Base-by-base conservation (phyloP, 2,329 filamentous ascomycete genomes). In the Trichoderma simmonsii region DNA sequence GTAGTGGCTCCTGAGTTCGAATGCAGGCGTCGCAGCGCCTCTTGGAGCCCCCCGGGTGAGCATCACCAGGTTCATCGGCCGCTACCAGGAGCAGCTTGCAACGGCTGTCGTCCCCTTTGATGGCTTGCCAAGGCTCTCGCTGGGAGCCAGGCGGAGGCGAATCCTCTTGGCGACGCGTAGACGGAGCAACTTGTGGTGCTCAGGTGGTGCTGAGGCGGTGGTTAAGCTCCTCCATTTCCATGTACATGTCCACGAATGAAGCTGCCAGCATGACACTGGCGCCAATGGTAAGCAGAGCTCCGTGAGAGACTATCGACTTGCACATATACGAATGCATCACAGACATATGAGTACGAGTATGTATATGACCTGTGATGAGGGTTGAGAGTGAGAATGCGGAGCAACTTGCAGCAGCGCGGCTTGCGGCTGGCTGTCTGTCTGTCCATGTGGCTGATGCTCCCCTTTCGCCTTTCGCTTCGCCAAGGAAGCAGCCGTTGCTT, bases 91-190 rank as follows among this genome's bases (percentile, higher is more conserved):
- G 43, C 28, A 30, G 30, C 28, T 28, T 15, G 39, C 18, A 56
- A 56, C 48, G 48, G 68, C 30, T 51, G 48, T 59, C 59, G 60
- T 70, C 48, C 32, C 60, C 56, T 70, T 43, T 62, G 57, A 36
- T 21, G 24, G 48, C 48, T 34, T 63, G 60, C 59, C 68, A 63
- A 64, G 68, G 48, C 68, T 63, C 43, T 64, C 56, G 48, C 68
- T 30, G 68, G 24, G 43, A 43, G 48, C 34, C 43, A 60, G 65
- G 56, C 56, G 65, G 24, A 70, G 68, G 43, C 32, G 32, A 51
- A 64, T 43, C 59, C 60, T 57, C 68, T 70, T 70, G 68, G 68
- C 68, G 60, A 70, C 30, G 48, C 60, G 57, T 57, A 48, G 36
- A 32, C 54, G 30, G 60, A 48, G 21, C 51, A 9, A 69, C 56